Evolutionary conservation across 331 rosid genomes (phyloP), one percentile per base, ranked within the genome.

Genomic region (Malus hybrid): DNA sequence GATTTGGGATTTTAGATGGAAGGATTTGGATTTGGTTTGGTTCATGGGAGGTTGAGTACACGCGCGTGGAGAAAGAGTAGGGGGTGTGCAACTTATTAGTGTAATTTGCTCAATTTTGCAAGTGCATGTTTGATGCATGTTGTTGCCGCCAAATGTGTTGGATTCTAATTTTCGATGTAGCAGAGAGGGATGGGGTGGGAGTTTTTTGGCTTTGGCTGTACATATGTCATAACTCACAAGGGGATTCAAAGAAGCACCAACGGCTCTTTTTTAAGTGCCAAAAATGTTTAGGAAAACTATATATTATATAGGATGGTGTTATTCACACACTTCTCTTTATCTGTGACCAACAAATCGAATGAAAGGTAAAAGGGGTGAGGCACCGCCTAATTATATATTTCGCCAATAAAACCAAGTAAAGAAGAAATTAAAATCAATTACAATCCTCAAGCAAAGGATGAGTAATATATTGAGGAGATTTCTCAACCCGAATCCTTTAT

Each of bases 121-220:
- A 15, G 7, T 50, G 53, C 44, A 8, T 56, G 46, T 81, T 71
- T 73, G 61, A 32, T 13, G 57, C 78, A 30, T 68, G 73, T 18
- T 18, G 80, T 90, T 90, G 93, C 96, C 96, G 96, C 96, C 96
- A 90, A 90, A 85, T 88, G 76, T 56, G 68, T 50, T 76, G 68
- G 72, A 66, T 77, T 61, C 69, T 73, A 61, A 61, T 39, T 61
- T 24, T 24, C 15, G 6, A 4, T 72, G 6, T 6, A 42, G 13
- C 36, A 30, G 20, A 6, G 24, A 30, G 55, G 30, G 64, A 61
- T 61, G 77, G 68, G 39, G 39, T 6, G 30, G n/a, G 34, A 15
- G 20, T 19, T 12, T 34, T 57, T 34, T 36, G 53, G 18, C 16
- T 60, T 10, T 42, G 24, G 24, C 10, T 42, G 53, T 11, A 57